Conservation (phyloP, 2,329 filamentous ascomycete species). For the Pezicula neosporulosa region DNA sequence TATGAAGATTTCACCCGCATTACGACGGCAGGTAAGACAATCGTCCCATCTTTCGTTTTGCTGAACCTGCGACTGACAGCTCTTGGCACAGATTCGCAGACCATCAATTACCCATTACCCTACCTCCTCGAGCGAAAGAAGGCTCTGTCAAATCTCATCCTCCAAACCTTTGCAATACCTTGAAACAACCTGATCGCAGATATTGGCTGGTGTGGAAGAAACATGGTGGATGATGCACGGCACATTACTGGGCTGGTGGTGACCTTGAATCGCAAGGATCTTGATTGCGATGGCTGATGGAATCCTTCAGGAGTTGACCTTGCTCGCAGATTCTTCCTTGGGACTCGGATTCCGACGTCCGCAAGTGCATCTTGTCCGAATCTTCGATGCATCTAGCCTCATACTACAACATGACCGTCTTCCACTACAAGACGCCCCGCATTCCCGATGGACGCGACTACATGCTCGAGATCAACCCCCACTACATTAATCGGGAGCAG, state of each 20-base stretch:
- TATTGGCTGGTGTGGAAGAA: constrained; percentile 46
- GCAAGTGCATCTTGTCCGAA: constrained; percentile 47
- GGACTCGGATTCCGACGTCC: constrained; percentile 74
- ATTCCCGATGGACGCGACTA: constrained; percentile 48
- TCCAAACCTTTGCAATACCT: no score
- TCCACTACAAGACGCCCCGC: constrained; percentile 27
- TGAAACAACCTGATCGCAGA: no score
- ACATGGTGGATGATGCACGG: constrained; percentile 71
- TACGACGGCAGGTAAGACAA: constrained; percentile 33
- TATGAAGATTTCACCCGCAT: constrained; percentile 31
- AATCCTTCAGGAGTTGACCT: neutral
- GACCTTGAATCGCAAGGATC: constrained; percentile 62
- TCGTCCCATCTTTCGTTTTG: neutral
- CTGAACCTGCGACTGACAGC: neutral
- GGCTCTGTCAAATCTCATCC: constrained; percentile 66
- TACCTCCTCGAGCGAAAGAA: constrained; percentile 37
- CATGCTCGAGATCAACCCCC: constrained; percentile 75
- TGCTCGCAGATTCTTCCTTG: constrained; percentile 65
- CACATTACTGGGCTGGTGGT: constrained; percentile 85
- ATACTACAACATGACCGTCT: constrained; percentile 40
- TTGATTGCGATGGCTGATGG: no score
- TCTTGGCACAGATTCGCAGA: constrained; percentile 30
- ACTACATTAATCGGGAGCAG: constrained; percentile 57
- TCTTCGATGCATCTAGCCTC: constrained; percentile 48
- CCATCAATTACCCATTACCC: constrained; percentile 34